Percentiles rank a stretch among this genome's conserved stretches.
Evolutionary conservation across 1,139 yeast genomes (phyloP).

Genomic region (Lodderomyces parapsilosis): DNA sequence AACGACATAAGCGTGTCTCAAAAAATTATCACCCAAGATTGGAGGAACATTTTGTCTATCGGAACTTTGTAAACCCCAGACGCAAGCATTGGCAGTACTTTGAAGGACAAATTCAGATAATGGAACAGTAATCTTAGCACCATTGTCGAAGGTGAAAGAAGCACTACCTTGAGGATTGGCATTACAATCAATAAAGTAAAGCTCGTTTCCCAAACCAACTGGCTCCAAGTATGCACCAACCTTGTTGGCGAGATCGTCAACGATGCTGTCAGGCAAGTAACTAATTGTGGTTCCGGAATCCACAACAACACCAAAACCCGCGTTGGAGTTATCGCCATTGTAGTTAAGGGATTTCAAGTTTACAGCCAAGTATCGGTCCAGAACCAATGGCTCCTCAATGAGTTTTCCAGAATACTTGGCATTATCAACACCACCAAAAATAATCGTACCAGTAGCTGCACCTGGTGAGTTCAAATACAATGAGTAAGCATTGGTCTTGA

Average conservation of each 20-base stretch:
- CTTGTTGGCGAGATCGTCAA: conserved; percentile 10
- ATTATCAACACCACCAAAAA: conserved; percentile 31
- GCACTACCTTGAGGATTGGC: conserved; percentile 9
- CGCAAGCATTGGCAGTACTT: conserved; percentile 6
- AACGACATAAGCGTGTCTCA: conserved; percentile 29
- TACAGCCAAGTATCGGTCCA: conserved; percentile 4
- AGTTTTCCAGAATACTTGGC: conserved; percentile 26
- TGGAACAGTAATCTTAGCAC: conserved; percentile 31
- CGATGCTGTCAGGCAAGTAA: conserved; percentile 21
- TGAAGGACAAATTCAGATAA: conserved; percentile 19
- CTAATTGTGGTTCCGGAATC: conserved; percentile 34
- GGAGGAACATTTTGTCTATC: conserved; percentile 1
- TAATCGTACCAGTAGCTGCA: conserved; percentile 22
- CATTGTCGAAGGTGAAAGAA: conserved; percentile 27
- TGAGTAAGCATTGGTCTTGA: conserved; percentile 39
- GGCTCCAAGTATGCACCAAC: conserved; percentile 18
- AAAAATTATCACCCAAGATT: conserved; percentile 30
- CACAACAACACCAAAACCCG: conserved; percentile 10
- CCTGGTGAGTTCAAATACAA: conserved; percentile 27
- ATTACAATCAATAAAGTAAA: conserved; percentile 11
- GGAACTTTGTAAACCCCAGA: conserved; percentile 8
- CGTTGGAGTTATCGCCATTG: conserved; percentile 1
- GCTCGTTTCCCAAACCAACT: conserved; percentile 17
- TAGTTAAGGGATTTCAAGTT: conserved; percentile 7
- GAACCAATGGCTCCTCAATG: conserved; percentile 10